Conservation (phyloP, 2,329 filamentous ascomycete genomes). For the Aspergillus versicolor region DNA sequence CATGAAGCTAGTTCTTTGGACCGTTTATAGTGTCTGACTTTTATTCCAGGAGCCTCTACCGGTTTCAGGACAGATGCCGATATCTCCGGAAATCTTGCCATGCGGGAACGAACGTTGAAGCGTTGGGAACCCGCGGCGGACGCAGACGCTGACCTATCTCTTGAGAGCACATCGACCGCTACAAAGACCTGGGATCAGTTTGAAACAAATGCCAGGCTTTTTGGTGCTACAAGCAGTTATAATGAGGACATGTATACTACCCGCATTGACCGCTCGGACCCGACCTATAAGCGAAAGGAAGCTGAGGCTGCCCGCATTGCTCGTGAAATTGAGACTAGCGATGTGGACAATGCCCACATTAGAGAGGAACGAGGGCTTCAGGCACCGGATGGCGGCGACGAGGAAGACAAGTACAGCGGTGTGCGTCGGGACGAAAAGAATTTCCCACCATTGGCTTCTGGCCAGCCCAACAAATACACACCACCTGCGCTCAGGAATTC, state of each 20-base stretch:
- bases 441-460: conserved; percentile 65
- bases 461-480: conserved; percentile 73
- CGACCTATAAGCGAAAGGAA: conserved; percentile 74
- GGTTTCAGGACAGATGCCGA: conserved; percentile 84
- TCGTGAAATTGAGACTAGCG: conserved; percentile 80
- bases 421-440: conserved; percentile 68
- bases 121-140: conserved; percentile 74
- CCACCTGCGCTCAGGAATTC: conserved; percentile 83
- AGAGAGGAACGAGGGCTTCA: conserved; percentile 82
- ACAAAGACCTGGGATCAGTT: conserved; percentile 84
- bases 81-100: conserved; percentile 72
- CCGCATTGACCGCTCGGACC: conserved; percentile 77
- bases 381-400: conserved; percentile 67
- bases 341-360: conserved; percentile 74
- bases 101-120: conserved; percentile 73
- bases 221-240: conserved; percentile 86
- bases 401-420: conserved; percentile 97
- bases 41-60: conserved; percentile 59
- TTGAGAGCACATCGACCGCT: conserved; percentile 59
- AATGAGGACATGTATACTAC: conserved; percentile 96
- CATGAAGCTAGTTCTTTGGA: not conserved
- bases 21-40: not conserved
- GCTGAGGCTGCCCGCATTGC: conserved; percentile 81
- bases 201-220: conserved; percentile 80
- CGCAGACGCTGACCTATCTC: conserved; percentile 63